phyloP scores from a whole-genome alignment of 257 asterid species.

The Penstemon newberryi region DNA sequence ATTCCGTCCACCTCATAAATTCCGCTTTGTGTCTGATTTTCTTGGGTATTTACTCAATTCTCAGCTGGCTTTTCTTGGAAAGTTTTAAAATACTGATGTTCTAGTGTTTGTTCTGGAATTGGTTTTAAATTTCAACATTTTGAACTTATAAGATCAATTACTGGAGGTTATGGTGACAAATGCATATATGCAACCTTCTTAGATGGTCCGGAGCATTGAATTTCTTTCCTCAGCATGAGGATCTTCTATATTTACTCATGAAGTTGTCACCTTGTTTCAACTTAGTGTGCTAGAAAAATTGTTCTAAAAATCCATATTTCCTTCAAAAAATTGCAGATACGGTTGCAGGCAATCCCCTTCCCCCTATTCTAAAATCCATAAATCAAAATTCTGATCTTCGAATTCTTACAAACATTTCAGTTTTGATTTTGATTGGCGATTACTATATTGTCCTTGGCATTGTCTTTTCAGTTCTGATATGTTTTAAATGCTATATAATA shows the following conservation, averaged over 20 bases:
- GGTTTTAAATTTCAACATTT: neutral
- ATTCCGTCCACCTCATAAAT: neutral
- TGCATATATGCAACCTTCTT: neutral
- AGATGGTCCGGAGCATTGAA: neutral
- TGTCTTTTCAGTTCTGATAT: no score
- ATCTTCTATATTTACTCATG: neutral
- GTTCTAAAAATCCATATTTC: neutral
- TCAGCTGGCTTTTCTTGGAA: slow-evolving; percentile 4
- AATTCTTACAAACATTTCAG: neutral
- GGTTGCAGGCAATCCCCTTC: neutral
- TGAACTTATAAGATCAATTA: neutral
- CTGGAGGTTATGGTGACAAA: neutral
- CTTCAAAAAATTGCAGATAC: neutral
- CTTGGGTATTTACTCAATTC: slow-evolving; percentile 9
- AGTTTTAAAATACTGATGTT: neutral
- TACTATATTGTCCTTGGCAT: no score
- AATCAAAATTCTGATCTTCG: neutral
- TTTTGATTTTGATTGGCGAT: no score
- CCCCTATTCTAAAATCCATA: neutral
- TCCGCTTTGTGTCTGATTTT: slow-evolving; percentile 15
- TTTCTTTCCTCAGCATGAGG: neutral
- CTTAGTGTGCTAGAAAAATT: neutral
- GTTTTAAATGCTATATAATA: neutral
- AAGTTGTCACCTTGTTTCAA: neutral
- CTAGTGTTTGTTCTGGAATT: neutral